A percentile compares a stretch with the other conserved stretches of the same genome.
Evolutionary conservation across 1,284 basidiomycete genomes (phyloP).

Genomic region (Mycena sp.): DNA sequence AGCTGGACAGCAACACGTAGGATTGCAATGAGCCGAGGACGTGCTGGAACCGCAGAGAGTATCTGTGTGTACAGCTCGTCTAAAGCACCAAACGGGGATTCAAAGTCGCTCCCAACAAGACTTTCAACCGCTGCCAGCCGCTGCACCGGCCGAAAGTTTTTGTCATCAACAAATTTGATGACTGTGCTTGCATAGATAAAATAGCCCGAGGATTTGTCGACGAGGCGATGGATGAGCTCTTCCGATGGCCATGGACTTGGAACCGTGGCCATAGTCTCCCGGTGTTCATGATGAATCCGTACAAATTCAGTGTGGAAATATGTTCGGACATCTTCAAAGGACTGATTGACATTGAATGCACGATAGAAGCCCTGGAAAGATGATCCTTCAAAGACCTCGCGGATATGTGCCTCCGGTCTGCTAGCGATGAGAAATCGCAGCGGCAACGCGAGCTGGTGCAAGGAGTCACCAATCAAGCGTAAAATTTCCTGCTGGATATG

Average conservation of each 20-base stretch:
- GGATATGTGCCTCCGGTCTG: slow-evolving; percentile 5
- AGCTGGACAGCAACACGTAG: no score
- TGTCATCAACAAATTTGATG: slow-evolving; percentile 20
- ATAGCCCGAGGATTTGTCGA: slow-evolving; percentile 20
- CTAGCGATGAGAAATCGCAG: background rate
- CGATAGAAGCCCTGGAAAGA: background rate
- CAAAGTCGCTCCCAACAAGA: background rate
- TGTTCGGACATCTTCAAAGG: slow-evolving; percentile 33
- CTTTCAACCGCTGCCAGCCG: background rate
- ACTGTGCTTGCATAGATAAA: slow-evolving; percentile 29
- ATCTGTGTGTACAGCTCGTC: slow-evolving; percentile 11
- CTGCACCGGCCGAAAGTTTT: slow-evolving; percentile 8
- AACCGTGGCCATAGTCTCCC: slow-evolving; percentile 5
- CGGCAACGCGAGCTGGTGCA: background rate
- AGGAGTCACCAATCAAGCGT: background rate
- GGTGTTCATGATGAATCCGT: slow-evolving; percentile 36
- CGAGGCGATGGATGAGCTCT: slow-evolving; percentile 6
- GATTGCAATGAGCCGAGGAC: no score
- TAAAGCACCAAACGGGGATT: background rate
- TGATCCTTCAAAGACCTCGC: background rate
- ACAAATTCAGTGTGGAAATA: slow-evolving; percentile 48
- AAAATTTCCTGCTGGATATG: background rate
- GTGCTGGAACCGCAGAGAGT: background rate
- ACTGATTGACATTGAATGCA: background rate
- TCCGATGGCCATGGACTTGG: slow-evolving; percentile 13